These are phyloP conservation scores for Pachyrhizus erosus DNA, from an alignment of 306 rosid genomes.

Conservation along the genomic window DNA sequence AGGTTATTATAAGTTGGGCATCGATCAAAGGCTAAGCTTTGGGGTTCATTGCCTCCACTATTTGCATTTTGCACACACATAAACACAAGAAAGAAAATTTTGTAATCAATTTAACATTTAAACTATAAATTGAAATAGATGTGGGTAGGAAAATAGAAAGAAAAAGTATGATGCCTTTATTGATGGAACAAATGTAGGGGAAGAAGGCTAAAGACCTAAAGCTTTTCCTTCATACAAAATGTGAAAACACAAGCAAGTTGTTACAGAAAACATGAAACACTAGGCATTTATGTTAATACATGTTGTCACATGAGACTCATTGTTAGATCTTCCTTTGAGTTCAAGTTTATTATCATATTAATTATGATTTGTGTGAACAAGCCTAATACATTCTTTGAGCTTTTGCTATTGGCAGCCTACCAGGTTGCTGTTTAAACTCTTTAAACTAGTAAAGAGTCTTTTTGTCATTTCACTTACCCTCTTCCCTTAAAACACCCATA, in stretches of 20 bases:
- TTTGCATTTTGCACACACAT: constrained; percentile 49
- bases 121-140: neutral
- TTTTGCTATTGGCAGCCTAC: too few relatives aligned
- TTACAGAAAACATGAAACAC: neutral
- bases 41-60: constrained; percentile 83
- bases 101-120: neutral
- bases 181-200: neutral
- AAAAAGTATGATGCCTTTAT: neutral
- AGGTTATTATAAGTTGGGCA: constrained; percentile 76
- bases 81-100: neutral
- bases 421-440: too few relatives aligned
- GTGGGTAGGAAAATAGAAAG: neutral
- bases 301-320: neutral
- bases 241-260: neutral
- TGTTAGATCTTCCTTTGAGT: neutral
- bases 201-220: constrained; percentile 30
- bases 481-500: too few relatives aligned
- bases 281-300: neutral
- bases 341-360: too few relatives aligned
- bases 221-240: neutral
- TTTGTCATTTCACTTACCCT: too few relatives aligned
- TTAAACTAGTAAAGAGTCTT: too few relatives aligned
- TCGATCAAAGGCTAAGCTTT: constrained; percentile 93
- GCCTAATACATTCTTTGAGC: too few relatives aligned
- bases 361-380: too few relatives aligned